Base-by-base conservation (phyloP, 2,329 filamentous ascomycete genomes). In the Thelonectria blattea region DNA sequence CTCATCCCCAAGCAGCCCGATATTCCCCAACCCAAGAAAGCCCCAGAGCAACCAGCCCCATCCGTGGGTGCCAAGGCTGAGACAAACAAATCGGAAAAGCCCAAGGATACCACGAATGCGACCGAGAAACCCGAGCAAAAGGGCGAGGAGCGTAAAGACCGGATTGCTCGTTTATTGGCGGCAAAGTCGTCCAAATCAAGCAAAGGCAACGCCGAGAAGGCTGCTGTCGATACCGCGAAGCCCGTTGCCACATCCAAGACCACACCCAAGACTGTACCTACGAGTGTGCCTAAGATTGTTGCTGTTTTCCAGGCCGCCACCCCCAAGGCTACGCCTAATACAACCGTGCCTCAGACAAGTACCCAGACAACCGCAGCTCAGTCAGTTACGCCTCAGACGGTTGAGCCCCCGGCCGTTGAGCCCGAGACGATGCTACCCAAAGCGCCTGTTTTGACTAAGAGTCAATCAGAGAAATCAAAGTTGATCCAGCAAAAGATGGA, bases 401-500 rank as follows among this genome's bases (percentile, higher is more conserved):
- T 30, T 10, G 27, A 30, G 34, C 34, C 34, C 15, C 18, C 41
- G 3, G 52, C 61, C 17, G 20, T 47, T 24, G 22, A 42, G 4
- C 32, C 45, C 32, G 46, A 30, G 10, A 10, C 57, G 14, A 34
- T 17, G 22, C 15, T 52, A n/a, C 30, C 85, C 79, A 79, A 80
- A 32, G 86, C 41, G 43, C 39, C 57, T 10, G 55, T 60, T 34
- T 63, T 65, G 42, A 62, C 52, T 14, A 74, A 68, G 52, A 63
- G 49, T 50, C 74, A 89, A 71, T 86, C 85, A 17, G 85, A 92
- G 65, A 96, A 91, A 61, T 91, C 91, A 58, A 84, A 83, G 60
- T 78, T 93, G 32, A 82, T 93, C 48, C 87, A 91, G 65, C 86
- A 92, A 71, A 92, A 92, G 66, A 88, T 96, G 71, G 91, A 92